Evolutionary conservation across 768 basidiomycete species (phyloP).

Genomic region (Pisolithus microcarpus): DNA sequence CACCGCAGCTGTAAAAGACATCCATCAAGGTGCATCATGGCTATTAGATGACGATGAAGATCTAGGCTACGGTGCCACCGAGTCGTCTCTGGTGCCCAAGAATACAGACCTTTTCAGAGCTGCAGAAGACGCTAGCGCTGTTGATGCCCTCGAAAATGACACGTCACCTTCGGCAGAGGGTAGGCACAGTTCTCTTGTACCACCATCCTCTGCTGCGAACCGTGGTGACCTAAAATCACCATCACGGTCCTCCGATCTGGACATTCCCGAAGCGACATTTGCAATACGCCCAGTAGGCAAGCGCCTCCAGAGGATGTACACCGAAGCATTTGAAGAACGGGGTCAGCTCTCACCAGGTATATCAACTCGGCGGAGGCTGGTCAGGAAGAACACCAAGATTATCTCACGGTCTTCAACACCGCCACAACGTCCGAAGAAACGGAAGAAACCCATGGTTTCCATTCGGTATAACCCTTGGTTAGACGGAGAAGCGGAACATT

Average conservation of each 20-base stretch:
- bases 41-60: slow-evolving; percentile 62
- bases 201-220: slow-evolving; percentile 30
- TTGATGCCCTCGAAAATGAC: slow-evolving; percentile 14
- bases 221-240: slow-evolving; percentile 16
- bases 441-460: slow-evolving; percentile 21
- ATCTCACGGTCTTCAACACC: slow-evolving; percentile 14
- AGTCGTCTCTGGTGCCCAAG: slow-evolving; percentile 38
- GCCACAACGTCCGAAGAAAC: slow-evolving; percentile 14
- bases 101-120: background rate
- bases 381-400: slow-evolving; percentile 24
- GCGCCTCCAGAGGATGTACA: slow-evolving; percentile 21
- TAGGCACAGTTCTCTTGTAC: slow-evolving; percentile 11
- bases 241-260: slow-evolving; percentile 14
- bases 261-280: slow-evolving; percentile 36
- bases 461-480: slow-evolving; percentile 42
- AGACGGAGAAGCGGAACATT: slow-evolving; percentile 69
- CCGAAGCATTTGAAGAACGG: slow-evolving; percentile 6
- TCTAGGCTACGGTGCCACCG: slow-evolving; percentile 42
- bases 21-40: slow-evolving; percentile 51
- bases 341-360: slow-evolving; percentile 25
- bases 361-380: slow-evolving; percentile 20
- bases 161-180: slow-evolving; percentile 4
- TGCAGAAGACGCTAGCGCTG: slow-evolving; percentile 17
- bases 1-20: background rate
- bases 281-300: slow-evolving; percentile 36